Base-by-base conservation (phyloP, 345 rosid genomes). In the Gossypium arboreum region DNA sequence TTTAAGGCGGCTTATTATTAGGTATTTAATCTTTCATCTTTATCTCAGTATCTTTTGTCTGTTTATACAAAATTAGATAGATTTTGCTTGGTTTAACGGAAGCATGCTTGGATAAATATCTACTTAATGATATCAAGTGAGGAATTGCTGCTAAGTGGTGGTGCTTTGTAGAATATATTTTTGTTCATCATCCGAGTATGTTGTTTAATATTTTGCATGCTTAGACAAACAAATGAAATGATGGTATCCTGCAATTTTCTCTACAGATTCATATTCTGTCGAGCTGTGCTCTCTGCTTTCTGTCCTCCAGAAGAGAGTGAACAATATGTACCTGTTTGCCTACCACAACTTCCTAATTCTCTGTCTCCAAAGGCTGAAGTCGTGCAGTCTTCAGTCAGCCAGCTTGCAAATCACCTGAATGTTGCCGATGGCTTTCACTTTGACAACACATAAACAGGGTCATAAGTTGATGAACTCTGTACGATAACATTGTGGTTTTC, bases 191-290 rank as follows among this genome's bases (percentile, higher is more conserved):
- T 52, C 47, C 52, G 11, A 18, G 17, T 12, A 15, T 66, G n/a
- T 29, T 47, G 13, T 52, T 13, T 70, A 29, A 47, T 7, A 52
- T 39, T 70, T n/a, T 1, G 0, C 61, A n/a, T 70, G 24, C 73
- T 54, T 70, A n/a, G 22, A 17, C 4, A 8, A 52, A 16, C 61
- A 17, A 17, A 55, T 70, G 48, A 54, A 68, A 52, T 70, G 73
- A 52, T 24, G 11, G 48, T 44, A 69, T 61, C 45, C 62, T 73
- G 25, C 54, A 29, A 75, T 25, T 12, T 55, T 44, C 41, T 79
- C 71, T 80, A 24, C 92, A 96, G 99, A 87, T 96, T 93, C 87
- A 86, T 93, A 83, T 89, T 96, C 79, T 92, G 97, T 82, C 89
- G 92, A 73, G 83, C 88, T 9, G 94, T 84, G 72, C 81, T 96